phyloP scores from a whole-genome alignment of 2,329 filamentous ascomycete genomes.

The Fusarium xyrophilum region DNA sequence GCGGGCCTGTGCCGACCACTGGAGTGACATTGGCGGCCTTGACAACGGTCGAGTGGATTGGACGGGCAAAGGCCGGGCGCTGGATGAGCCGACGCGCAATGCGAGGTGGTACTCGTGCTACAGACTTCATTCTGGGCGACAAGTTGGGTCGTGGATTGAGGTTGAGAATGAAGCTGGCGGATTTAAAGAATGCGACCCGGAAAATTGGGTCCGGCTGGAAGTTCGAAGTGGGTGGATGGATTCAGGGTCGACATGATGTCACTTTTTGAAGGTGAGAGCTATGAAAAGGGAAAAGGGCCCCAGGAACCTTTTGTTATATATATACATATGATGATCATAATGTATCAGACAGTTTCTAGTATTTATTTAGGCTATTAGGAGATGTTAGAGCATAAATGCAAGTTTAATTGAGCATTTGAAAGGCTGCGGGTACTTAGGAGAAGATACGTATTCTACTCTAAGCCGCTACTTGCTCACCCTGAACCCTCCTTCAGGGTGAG shows the following conservation, averaged over 20 bases:
- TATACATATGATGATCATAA: neutral
- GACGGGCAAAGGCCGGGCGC: slow-evolving; percentile 30
- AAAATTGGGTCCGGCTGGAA: slow-evolving; percentile 36
- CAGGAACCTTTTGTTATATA: neutral
- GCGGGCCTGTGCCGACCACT: slow-evolving; percentile 64
- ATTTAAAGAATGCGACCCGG: slow-evolving; percentile 15
- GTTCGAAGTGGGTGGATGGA: slow-evolving; percentile 26
- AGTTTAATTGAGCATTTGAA: neutral
- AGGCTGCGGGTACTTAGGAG: no score
- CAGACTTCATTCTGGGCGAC: slow-evolving; percentile 49
- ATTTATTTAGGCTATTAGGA: rapidly evolving
- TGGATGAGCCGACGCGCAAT: slow-evolving; percentile 42
- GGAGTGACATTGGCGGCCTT: slow-evolving; percentile 57
- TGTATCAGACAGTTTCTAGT: rapidly evolving
- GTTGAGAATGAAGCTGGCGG: slow-evolving; percentile 14
- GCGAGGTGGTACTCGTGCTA: slow-evolving; percentile 50
- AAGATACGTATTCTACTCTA: no score
- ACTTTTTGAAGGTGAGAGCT: slow-evolving; percentile 12
- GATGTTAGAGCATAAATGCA: neutral
- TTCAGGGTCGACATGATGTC: slow-evolving; percentile 36
- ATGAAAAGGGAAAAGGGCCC: neutral
- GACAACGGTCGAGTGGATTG: slow-evolving; percentile 45
- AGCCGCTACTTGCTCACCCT: no score
- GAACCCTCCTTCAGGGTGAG: no score
- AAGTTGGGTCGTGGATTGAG: slow-evolving; percentile 3